Base-by-base conservation (phyloP, 768 basidiomycete genomes). In the Asterophora lycoperdoides region DNA sequence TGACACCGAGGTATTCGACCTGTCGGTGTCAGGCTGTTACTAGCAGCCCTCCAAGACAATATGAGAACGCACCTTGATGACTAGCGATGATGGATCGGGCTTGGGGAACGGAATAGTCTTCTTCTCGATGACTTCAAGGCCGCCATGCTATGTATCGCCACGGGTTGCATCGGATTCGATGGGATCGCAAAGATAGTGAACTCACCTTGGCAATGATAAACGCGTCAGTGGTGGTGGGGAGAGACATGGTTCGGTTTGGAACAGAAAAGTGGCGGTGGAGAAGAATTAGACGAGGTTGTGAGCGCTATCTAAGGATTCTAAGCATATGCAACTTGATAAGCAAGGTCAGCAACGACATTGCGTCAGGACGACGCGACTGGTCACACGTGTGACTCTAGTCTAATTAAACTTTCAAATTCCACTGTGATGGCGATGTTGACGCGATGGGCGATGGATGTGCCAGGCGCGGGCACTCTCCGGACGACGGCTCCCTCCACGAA, bases 1-100 rank as follows among this genome's bases (percentile, higher is more conserved):
- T 96, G 58, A 95, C 77, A 6, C 89, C 90, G 8, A 76, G 69
- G 56, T 83, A 92, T 56, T 89, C 80, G 18, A 83, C 73, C 86
- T 86, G 20, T n/a, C 41, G 9, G 40, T 13, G 38, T 10, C 5
- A 29, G 9, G 14, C 23, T 17, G 26, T 45, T 51, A 29, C 15
- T 19, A n/a, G 41, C 29, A 33, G 37, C 14, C 13, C 18, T n/a
- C 13, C 23, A 3, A 23, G 23, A 3, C 23, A 6, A 23, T 3
- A 17, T 9, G 10, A 13, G 41, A 35, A 1, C 4, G 8, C 42
- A 69, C 75, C 62, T 71, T 70, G 70, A 77, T 71, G 15, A 76
- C 68, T 46, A 93, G 64, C 62, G 93, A 77, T 3, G 71, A 76
- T 0, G 83, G 75, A 6, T 73, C 71, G 8, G 78, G 77, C 53